Conservation (phyloP, 2,329 filamentous ascomycete species). For the Trichoderma sp. region DNA sequence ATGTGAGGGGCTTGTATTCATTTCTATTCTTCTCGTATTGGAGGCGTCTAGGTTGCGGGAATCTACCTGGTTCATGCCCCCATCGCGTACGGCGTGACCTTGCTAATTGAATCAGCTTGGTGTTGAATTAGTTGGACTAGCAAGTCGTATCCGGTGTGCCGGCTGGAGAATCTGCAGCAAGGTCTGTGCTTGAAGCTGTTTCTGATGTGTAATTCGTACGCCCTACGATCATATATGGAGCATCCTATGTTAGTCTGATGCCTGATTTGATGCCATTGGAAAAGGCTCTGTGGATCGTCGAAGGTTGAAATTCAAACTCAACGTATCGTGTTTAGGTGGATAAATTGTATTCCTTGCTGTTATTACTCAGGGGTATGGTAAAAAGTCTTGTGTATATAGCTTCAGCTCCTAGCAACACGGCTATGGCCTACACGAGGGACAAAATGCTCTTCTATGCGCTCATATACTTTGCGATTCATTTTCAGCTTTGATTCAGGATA, state of each 20-base stretch:
- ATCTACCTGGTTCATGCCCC: neutral
- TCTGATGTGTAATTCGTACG: neutral
- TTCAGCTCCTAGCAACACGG: neutral
- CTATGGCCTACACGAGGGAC: neutral
- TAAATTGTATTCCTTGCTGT: neutral
- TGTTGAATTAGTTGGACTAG: neutral
- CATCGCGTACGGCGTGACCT: neutral
- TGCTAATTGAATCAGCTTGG: neutral
- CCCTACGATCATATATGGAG: neutral
- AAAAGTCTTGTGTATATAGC: neutral
- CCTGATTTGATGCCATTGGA: neutral
- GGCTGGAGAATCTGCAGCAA: neutral
- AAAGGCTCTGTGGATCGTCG: neutral
- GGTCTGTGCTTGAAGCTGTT: neutral
- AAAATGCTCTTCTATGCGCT: neutral
- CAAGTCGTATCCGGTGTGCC: neutral
- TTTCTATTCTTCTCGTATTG: neutral
- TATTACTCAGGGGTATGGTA: neutral
- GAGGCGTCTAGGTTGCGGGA: neutral
- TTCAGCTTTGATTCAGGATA: neutral
- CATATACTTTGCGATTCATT: neutral
- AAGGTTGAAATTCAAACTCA: neutral
- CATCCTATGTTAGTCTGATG: neutral
- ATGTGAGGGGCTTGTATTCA: constrained; percentile 5
- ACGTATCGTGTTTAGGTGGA: neutral